Conservation (phyloP, 2,329 filamentous ascomycete species). For the Mollisiaceae sp. region DNA sequence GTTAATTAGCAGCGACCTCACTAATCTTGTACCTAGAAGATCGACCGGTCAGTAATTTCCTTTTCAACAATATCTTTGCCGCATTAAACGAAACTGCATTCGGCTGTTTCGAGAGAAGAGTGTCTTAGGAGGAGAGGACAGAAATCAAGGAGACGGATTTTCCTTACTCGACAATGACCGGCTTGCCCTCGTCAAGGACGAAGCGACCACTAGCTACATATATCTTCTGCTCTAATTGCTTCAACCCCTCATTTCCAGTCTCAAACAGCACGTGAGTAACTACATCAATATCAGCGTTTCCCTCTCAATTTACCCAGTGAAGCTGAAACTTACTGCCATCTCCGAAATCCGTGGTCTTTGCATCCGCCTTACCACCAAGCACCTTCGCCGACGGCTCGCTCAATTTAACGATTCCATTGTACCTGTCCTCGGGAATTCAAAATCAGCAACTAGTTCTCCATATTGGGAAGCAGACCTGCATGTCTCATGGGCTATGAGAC, state of each 20-base stretch:
- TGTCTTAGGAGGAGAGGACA: too few species aligned
- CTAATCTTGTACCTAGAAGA: slow-evolving; percentile 47
- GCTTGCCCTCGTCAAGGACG: slow-evolving; percentile 44
- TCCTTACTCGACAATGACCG: slow-evolving; percentile 44
- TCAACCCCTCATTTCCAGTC: slow-evolving; percentile 45
- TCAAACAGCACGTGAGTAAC: slow-evolving; percentile 48
- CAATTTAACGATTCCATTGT: slow-evolving; percentile 47
- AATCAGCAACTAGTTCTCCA: too few species aligned
- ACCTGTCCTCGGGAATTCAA: slow-evolving; percentile 23
- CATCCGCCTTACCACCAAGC: slow-evolving; percentile 44
- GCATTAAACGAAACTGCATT: too few species aligned
- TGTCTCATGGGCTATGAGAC: too few species aligned
- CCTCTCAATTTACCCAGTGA: background rate
- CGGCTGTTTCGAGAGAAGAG: too few species aligned
- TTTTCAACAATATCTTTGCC: too few species aligned
- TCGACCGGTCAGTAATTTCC: too few species aligned
- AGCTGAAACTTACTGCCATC: slow-evolving; percentile 43
- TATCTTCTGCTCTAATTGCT: slow-evolving; percentile 46
- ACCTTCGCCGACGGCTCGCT: slow-evolving; percentile 43
- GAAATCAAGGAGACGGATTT: too few species aligned
- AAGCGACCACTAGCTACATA: slow-evolving; percentile 50
- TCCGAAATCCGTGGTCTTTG: slow-evolving; percentile 48
- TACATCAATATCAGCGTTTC: slow-evolving; percentile 20
- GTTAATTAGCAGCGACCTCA: slow-evolving; percentile 40
- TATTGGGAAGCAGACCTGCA: too few species aligned